phyloP scores from a whole-genome alignment of 2,329 filamentous ascomycete genomes.

The Pyricularia grisea region DNA sequence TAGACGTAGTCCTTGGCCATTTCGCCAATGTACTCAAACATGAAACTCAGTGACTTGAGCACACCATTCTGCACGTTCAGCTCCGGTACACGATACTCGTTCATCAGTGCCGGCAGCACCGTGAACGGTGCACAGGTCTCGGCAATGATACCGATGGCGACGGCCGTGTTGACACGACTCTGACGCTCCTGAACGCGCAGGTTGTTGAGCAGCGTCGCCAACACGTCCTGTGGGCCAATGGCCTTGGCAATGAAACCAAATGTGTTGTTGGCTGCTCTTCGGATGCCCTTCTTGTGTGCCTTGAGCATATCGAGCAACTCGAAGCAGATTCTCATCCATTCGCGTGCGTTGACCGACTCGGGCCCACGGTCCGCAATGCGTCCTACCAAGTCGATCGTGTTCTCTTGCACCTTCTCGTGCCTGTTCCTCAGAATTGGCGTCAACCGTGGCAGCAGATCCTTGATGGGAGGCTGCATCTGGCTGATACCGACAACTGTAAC shows the following conservation, averaged over 20 bases:
- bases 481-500: slow-evolving; percentile 97
- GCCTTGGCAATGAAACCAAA: slow-evolving; percentile 99
- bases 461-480: slow-evolving; percentile 96
- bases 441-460: slow-evolving; percentile 85
- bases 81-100: slow-evolving; percentile 96
- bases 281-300: slow-evolving; percentile 98
- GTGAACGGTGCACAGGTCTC: slow-evolving; percentile 98
- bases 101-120: slow-evolving; percentile 97
- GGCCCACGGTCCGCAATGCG: slow-evolving; percentile 96
- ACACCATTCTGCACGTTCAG: slow-evolving; percentile 99
- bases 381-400: slow-evolving; percentile 95
- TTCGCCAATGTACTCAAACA: slow-evolving; percentile 98
- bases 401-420: slow-evolving; percentile 98
- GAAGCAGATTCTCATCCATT: slow-evolving; percentile 99
- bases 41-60: slow-evolving; percentile 89
- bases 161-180: slow-evolving; percentile 94
- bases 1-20: slow-evolving; percentile 99
- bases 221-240: slow-evolving; percentile 93
- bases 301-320: slow-evolving; percentile 98
- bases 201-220: slow-evolving; percentile 94
- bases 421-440: slow-evolving; percentile 98
- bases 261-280: slow-evolving; percentile 96
- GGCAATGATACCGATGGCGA: slow-evolving; percentile 96
- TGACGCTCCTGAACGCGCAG: slow-evolving; percentile 94
- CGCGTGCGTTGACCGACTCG: slow-evolving; percentile 90